A percentile compares a stretch with the other conserved stretches of the same genome.
These are phyloP conservation scores for Crassisporium funariophilum DNA, from an alignment of 768 basidiomycete species.

Conservation along the genomic window DNA sequence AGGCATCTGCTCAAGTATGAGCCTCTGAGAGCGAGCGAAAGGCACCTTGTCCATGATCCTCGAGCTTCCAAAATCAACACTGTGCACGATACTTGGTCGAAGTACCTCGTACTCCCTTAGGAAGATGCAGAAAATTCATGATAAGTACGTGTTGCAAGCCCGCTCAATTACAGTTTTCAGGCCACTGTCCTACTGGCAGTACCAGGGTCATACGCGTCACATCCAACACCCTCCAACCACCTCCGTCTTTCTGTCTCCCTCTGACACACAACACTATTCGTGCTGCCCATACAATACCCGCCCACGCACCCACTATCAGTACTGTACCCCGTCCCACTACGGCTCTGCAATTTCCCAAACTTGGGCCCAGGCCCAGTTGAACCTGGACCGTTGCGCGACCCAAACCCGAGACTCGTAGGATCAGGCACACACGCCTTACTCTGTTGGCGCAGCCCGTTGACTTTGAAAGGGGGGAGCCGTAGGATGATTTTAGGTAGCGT, in stretches of 20 bases:
- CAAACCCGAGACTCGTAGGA: slow-evolving; percentile 5
- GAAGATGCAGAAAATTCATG: not conserved
- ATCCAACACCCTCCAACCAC: slow-evolving; percentile 2
- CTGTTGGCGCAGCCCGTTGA: too few species aligned
- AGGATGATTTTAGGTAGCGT: slow-evolving; percentile 17
- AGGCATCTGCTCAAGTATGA: too few species aligned
- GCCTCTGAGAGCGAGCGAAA: too few species aligned
- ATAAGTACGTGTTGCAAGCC: not conserved
- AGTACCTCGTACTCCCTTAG: too few species aligned
- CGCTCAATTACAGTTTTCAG: not conserved
- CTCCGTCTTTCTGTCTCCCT: not conserved
- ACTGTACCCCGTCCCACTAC: not conserved
- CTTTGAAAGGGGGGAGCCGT: slow-evolving; percentile 6
- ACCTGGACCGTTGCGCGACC: not conserved
- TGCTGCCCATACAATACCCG: not conserved
- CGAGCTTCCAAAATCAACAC: too few species aligned
- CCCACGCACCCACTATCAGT: not conserved
- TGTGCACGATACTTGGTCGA: too few species aligned
- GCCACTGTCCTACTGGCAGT: too few species aligned
- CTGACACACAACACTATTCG: not conserved
- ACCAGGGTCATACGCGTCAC: slow-evolving; percentile 2
- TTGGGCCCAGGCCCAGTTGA: slow-evolving; percentile 1
- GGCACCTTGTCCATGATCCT: too few species aligned
- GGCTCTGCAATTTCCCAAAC: not conserved
- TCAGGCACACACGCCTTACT: slow-evolving; percentile 7